These are phyloP conservation scores for Carex sylvatica DNA, from an alignment of 202 grass and related monocot species.

Conservation along the genomic window DNA sequence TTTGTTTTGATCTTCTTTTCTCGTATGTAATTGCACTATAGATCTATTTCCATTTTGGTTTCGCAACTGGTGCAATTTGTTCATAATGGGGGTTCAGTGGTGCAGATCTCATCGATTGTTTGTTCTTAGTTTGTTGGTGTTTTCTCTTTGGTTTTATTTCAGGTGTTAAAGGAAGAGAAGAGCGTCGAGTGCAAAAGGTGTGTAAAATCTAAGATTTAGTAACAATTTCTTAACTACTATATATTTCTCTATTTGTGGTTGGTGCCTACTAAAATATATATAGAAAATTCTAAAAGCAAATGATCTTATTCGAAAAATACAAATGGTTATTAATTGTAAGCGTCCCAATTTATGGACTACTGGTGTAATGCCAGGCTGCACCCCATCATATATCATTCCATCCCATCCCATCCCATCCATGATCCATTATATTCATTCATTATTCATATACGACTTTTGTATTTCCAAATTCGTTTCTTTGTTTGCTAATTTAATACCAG, in stretches of 20 bases:
- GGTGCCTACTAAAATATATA: background rate
- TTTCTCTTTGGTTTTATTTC: conserved; percentile 37
- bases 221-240: conserved; percentile 10
- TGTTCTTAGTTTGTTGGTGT: conserved; percentile 38
- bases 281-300: conserved; percentile 27
- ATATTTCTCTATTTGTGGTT: conserved; percentile 21
- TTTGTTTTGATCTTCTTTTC: background rate
- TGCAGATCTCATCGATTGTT: conserved; percentile 37
- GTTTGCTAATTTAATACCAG: background rate
- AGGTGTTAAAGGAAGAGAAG: conserved; percentile 11
- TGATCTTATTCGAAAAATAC: background rate
- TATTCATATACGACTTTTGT: background rate
- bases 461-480: background rate
- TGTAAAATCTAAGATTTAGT: conserved; percentile 30
- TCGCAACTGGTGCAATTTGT: conserved; percentile 29
- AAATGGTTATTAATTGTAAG: conserved; percentile 24
- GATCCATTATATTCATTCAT: conserved; percentile 3
- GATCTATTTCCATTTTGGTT: conserved; percentile 29
- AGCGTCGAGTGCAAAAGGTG: conserved; percentile 40
- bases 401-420: conserved; percentile 10
- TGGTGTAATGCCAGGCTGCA: conserved; percentile 19
- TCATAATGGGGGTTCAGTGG: conserved; percentile 27
- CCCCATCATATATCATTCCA: conserved; percentile 18
- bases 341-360: conserved; percentile 22
- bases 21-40: background rate